Evolutionary conservation across 2,329 filamentous ascomycete genomes (phyloP), one percentile per base, ranked within the genome.

Genomic region (Trichoderma hamatum): DNA sequence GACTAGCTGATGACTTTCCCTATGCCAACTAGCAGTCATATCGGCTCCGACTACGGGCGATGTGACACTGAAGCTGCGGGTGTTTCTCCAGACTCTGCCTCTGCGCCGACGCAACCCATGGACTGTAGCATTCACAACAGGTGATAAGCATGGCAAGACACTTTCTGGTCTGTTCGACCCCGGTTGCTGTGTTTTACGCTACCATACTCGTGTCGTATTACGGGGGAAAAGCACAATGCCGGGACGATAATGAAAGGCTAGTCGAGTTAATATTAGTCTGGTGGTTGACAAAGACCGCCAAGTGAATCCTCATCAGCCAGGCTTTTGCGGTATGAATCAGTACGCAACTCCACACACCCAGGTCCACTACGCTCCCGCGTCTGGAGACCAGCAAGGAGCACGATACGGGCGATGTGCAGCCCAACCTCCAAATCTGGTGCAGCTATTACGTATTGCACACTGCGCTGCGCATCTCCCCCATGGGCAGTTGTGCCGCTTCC

Each of bases 51-150:
- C 39, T 51, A 28, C 63, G 54, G 63, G 63, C 63, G 63, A 67
- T 67, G 54, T 67, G 63, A 59, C 63, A 13, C 52, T 66, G 52
- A 34, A 21, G 26, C 63, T 52, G 32, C 60, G 62, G 51, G 36
- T 56, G 26, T 66, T 28, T 36, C 63, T 66, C 54, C 54, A 65
- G 58, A 59, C 36, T 59, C 36, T 59, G 63, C 51, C 34, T 56
- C 39, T 67, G 26, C 54, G 63, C 63, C 63, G 63, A 67, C 63
- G 63, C 54, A 67, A 59, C 39, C 63, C 63, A 59, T 51, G 26
- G 46, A 24, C n/a, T 19, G 19, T 32, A 16, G 26, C 26, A 34
- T 26, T 13, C 34, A 66, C n/a, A 58, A 59, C 63, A 59, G 63
- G 54, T 59, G 54, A 67, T 67, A 7, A 11, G 63, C 54, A 67